Conservation (phyloP, 345 rosid species). For the Chamaenerion angustifolium region DNA sequence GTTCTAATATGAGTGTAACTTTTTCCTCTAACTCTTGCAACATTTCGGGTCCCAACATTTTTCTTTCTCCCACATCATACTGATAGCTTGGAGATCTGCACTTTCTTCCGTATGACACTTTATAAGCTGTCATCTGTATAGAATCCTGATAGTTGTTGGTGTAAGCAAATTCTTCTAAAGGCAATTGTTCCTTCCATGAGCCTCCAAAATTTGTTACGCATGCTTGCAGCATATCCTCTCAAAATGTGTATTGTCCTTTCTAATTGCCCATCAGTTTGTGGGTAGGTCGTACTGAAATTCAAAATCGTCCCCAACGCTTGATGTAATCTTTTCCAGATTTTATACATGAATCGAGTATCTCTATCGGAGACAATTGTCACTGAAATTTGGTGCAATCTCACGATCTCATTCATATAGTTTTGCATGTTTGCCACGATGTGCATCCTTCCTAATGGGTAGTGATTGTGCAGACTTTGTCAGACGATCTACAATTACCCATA, state of each 20-base stretch:
- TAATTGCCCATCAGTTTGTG: background rate
- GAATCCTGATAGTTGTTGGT: background rate
- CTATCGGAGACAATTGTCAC: background rate
- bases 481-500: background rate
- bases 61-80: background rate
- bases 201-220: background rate
- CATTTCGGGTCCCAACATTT: background rate
- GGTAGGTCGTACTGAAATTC: too few species aligned
- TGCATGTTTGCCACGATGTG: background rate
- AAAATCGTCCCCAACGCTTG: background rate
- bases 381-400: background rate
- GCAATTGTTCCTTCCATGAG: background rate
- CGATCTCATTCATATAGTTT: background rate
- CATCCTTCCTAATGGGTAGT: background rate
- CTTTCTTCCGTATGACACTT: background rate
- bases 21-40: background rate
- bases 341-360: background rate
- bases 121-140: background rate
- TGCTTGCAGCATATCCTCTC: background rate
- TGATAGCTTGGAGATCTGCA: background rate
- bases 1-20: too few species aligned
- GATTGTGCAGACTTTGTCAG: conserved; percentile 5
- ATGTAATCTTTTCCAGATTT: background rate
- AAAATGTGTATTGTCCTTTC: background rate
- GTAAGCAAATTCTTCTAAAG: background rate